phyloP scores from a whole-genome alignment of 495 filamentous ascomycete species.

The Diplogelasinospora grovesii region DNA sequence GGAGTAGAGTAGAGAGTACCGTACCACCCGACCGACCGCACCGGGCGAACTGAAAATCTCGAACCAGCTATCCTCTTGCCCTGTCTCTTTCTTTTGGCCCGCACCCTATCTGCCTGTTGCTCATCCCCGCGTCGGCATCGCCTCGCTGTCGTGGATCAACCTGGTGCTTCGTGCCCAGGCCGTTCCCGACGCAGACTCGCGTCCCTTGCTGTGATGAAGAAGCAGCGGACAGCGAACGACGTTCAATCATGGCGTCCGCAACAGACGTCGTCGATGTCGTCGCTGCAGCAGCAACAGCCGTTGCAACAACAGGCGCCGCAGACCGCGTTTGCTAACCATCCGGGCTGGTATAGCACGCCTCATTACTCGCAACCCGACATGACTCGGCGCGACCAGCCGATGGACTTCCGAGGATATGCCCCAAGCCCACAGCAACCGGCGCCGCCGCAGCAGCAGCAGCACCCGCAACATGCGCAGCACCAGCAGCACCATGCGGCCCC shows the following conservation, averaged over 20 bases:
- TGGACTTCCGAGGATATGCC: slow-evolving; percentile 23
- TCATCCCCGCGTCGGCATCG: slow-evolving; percentile 6
- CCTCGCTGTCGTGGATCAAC: slow-evolving; percentile 15
- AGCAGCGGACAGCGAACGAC: slow-evolving; percentile 23
- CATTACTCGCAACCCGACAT: slow-evolving; percentile 33
- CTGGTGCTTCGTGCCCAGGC: slow-evolving; percentile 26
- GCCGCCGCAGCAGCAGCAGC: slow-evolving; percentile 25
- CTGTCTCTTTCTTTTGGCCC: slow-evolving; percentile 12
- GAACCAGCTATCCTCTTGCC: slow-evolving; percentile 9
- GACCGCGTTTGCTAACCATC: slow-evolving; percentile 28
- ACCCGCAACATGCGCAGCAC: slow-evolving; percentile 26
- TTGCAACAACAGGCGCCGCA: slow-evolving; percentile 16
- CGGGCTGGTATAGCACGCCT: slow-evolving; percentile 22
- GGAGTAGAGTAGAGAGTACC: slow-evolving; percentile 18
- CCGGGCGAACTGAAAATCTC: slow-evolving; percentile 12
- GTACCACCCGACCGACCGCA: slow-evolving; percentile 14
- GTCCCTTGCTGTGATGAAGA: slow-evolving; percentile 25
- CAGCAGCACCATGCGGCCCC: slow-evolving; percentile 34
- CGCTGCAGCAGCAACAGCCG: slow-evolving; percentile 25
- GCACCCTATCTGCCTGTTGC: slow-evolving; percentile 7
- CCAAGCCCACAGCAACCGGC: slow-evolving; percentile 27
- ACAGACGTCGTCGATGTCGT: slow-evolving; percentile 27
- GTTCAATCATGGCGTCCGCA: slow-evolving; percentile 28
- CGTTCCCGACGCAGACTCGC: slow-evolving; percentile 15
- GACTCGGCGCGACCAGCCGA: slow-evolving; percentile 35